A percentile compares a stretch with the other conserved stretches of the same genome.
These are phyloP conservation scores for Metschnikowia lachancei DNA, from an alignment of 805 yeast species.

Conservation along the genomic window DNA sequence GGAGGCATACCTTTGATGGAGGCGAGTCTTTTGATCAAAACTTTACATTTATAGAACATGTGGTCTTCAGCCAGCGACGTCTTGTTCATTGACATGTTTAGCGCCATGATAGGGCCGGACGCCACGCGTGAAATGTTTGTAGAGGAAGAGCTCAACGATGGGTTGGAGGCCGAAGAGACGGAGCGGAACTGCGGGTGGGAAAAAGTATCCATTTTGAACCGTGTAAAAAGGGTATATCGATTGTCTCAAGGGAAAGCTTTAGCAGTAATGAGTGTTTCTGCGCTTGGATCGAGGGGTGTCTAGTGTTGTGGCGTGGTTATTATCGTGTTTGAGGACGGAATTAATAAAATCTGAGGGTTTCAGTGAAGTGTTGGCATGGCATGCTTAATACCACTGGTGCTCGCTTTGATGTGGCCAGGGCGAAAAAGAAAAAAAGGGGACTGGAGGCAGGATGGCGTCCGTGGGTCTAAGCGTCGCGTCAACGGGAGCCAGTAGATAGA, in stretches of 20 bases:
- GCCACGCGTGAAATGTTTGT: slow-evolving; percentile 40
- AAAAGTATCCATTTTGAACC: slow-evolving; percentile 12
- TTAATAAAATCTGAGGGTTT: background rate
- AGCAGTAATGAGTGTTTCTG: background rate
- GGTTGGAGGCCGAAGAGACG: slow-evolving; percentile 32
- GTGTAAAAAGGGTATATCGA: too few relatives aligned
- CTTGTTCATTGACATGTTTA: slow-evolving; percentile 56
- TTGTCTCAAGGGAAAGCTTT: background rate
- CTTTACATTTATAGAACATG: slow-evolving; percentile 62
- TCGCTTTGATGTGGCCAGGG: slow-evolving; percentile 3
- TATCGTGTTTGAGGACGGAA: background rate
- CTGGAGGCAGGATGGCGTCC: background rate
- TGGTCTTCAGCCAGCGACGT: slow-evolving; percentile 64
- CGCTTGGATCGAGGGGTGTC: background rate
- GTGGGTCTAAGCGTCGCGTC: background rate
- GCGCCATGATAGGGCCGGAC: slow-evolving; percentile 46
- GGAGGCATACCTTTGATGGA: slow-evolving; percentile 66
- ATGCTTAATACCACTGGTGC: background rate
- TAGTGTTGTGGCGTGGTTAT: background rate
- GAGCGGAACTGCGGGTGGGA: slow-evolving; percentile 39
- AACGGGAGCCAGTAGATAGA: background rate
- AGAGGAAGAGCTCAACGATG: slow-evolving; percentile 30
- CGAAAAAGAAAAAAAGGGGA: background rate
- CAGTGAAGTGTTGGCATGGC: background rate
- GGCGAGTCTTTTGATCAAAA: slow-evolving; percentile 53